Conservation (phyloP, 208 protist genomes). For the Acanthamoeba healyi region DNA sequence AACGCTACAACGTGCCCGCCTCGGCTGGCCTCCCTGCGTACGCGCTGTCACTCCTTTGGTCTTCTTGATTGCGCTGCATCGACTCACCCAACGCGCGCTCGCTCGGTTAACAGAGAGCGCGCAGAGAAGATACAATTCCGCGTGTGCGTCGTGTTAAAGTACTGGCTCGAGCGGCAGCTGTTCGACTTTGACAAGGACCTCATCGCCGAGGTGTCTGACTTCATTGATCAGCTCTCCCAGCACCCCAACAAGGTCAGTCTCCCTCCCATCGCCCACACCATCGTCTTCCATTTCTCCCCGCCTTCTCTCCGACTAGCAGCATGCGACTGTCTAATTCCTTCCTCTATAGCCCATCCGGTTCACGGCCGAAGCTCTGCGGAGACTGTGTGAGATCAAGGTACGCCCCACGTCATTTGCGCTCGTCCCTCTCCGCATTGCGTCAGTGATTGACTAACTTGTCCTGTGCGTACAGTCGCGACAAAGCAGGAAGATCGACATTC, state of each 20-base stretch:
- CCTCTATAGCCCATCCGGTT: neutral
- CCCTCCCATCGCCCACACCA: too few species aligned
- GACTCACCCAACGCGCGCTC: conserved; percentile 8
- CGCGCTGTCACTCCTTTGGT: too few species aligned
- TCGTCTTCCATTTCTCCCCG: too few species aligned
- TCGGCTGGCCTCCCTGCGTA: neutral
- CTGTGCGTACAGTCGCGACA: neutral
- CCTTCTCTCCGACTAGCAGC: neutral
- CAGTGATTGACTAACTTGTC: neutral
- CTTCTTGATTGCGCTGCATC: too few species aligned
- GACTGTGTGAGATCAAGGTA: neutral
- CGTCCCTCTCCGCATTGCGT: neutral
- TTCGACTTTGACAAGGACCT: conserved; percentile 71
- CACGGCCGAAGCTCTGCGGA: neutral
- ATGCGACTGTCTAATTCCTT: neutral
- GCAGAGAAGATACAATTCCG: conserved; percentile 64
- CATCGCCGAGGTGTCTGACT: conserved; percentile 33
- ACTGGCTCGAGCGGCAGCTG: conserved; percentile 75
- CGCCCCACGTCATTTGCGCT: neutral
- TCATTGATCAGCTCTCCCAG: neutral
- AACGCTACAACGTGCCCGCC: conserved; percentile 47
- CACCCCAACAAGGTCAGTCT: too few species aligned
- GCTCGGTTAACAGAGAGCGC: neutral
- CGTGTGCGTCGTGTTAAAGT: conserved; percentile 76
- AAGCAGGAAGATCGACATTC: neutral